Base-by-base conservation (phyloP, 2,329 filamentous ascomycete species). In the Proliferodiscus dingleyae region DNA sequence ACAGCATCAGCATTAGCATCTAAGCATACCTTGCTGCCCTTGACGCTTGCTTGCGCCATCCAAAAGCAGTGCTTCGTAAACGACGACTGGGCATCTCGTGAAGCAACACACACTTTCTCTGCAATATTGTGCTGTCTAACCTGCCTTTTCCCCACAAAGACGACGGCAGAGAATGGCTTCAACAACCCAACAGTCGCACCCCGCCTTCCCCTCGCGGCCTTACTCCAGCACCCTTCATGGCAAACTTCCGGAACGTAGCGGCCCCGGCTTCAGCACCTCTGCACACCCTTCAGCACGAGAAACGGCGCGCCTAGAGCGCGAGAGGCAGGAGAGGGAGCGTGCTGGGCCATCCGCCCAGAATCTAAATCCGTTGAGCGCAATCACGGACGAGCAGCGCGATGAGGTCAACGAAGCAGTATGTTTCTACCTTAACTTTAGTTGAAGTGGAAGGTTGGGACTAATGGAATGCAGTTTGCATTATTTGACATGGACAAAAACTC, bases 401-500 rank as follows among this genome's bases (percentile, higher is more conserved):
- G 90, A 96, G 67, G 91, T 96, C 53, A 88, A 88, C 64, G 90
- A 96, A 74, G 90, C 91, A 53, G 89, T 94, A 78, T 63, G 84
- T 74, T 37, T 32, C n/a, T n/a, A n/a, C n/a, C n/a, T n/a, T n/a
- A n/a, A n/a, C n/a, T n/a, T n/a, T n/a, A n/a, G n/a, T n/a, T n/a
- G n/a, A n/a, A n/a, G n/a, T n/a, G n/a, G n/a, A n/a, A n/a, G n/a
- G n/a, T n/a, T n/a, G n/a, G n/a, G n/a, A n/a, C 44, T 45, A 28
- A 47, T 9, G 29, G 16, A 6, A 30, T 29, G 33, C 55, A 95
- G 86, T 97, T 97, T 68, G 83, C 84, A 51, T 82, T 97, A 55
- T 97, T 98, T 75, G 93, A 97, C 66, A 85, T 95, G 62, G 91
- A 97, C 74, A 91, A 94, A 66, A 90, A 97, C 71, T 80, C 83